Evolutionary conservation across 805 yeast species (phyloP).

Genomic region (Zygoascus tannicola): DNA sequence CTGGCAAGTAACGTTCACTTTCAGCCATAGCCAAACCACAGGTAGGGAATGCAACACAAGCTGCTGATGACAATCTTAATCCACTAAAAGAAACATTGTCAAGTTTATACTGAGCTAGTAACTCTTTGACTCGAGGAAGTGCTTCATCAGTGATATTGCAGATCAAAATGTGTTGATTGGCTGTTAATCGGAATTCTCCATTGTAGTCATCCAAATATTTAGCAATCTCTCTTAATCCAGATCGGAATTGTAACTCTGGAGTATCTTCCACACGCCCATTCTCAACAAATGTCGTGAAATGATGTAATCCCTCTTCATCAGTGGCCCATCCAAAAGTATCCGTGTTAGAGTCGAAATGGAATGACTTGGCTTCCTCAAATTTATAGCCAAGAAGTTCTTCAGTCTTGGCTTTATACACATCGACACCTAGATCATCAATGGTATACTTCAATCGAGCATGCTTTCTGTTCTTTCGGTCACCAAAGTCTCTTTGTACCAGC

Average conservation of each 20-base stretch:
- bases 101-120: constrained; percentile 64
- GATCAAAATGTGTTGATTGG: constrained; percentile 85
- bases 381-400: constrained; percentile 75
- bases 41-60: constrained; percentile 97
- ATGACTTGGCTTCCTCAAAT: constrained; percentile 62
- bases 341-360: constrained; percentile 73
- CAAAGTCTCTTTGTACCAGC: constrained; percentile 89
- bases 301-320: constrained; percentile 68
- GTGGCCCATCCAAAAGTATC: constrained; percentile 92
- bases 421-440: constrained; percentile 88
- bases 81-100: constrained; percentile 79
- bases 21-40: constrained; percentile 99
- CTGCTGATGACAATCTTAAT: constrained; percentile 81
- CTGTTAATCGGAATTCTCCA: constrained; percentile 88
- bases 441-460: constrained; percentile 97
- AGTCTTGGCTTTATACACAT: constrained; percentile 65
- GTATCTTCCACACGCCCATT: constrained; percentile 95
- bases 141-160: constrained; percentile 65
- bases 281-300: constrained; percentile 89
- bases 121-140: constrained; percentile 48
- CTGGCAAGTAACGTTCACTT: constrained; percentile 87
- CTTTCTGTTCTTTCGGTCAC: constrained; percentile 93
- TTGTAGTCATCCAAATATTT: constrained; percentile 49
- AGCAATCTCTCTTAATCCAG: constrained; percentile 77
- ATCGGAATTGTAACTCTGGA: constrained; percentile 78